Conservation (phyloP, 2,329 filamentous ascomycete species). For the Fusarium sublunatum region DNA sequence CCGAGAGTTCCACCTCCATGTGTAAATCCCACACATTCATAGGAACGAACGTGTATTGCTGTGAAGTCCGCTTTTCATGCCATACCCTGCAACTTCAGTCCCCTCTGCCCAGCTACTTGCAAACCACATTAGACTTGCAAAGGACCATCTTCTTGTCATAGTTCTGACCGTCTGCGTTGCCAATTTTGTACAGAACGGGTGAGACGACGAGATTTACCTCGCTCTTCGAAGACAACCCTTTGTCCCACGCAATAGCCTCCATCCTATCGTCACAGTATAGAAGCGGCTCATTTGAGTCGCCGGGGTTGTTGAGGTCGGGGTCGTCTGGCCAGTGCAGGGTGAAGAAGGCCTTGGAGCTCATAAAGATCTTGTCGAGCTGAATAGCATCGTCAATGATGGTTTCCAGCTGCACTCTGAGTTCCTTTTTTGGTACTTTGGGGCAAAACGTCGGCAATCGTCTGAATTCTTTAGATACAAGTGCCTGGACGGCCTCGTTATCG, state of each 20-base stretch:
- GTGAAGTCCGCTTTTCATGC: neutral
- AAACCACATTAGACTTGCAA: slow-evolving; percentile 5
- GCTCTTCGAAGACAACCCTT: neutral
- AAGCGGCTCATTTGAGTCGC: fast-evolving
- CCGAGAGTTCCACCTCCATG: no score
- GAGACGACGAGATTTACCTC: neutral
- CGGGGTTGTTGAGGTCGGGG: fast-evolving
- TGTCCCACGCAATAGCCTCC: neutral
- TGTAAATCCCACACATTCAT: neutral
- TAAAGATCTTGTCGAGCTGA: slow-evolving; percentile 8
- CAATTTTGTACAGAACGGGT: slow-evolving; percentile 3
- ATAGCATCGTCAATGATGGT: neutral
- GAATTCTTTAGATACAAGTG: fast-evolving
- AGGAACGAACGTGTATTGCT: neutral
- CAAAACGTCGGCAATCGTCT: neutral
- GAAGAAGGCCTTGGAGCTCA: slow-evolving; percentile 4
- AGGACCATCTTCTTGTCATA: slow-evolving; percentile 2
- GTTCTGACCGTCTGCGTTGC: slow-evolving; percentile 12
- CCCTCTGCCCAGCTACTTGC: neutral
- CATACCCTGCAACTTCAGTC: neutral
- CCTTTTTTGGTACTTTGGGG: neutral
- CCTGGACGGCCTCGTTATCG: neutral
- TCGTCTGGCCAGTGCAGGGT: neutral
- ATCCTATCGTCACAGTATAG: neutral
- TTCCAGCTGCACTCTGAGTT: neutral